Evolutionary conservation across 768 basidiomycete genomes (phyloP).

Genomic region (Atractiella rhizophila): DNA sequence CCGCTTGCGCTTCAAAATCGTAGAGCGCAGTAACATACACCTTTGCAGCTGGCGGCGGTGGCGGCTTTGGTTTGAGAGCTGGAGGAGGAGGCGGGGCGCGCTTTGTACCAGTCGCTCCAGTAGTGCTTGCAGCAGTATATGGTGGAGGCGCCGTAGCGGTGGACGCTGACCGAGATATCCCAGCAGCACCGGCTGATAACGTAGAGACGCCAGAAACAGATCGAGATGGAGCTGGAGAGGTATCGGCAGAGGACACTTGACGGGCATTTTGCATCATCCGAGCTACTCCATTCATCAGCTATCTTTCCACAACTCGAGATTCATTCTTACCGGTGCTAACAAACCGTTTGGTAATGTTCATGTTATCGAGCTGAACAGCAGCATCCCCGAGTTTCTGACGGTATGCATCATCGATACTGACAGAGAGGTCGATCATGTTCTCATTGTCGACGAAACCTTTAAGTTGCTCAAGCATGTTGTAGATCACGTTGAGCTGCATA

Average conservation of each 20-base stretch:
- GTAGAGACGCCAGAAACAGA: too few species aligned
- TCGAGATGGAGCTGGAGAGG: conserved; percentile 7
- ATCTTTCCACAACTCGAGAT: background rate
- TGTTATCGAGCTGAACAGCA: conserved; percentile 21
- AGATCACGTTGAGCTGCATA: conserved; percentile 94
- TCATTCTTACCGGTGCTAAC: conserved; percentile 49
- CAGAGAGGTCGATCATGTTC: conserved; percentile 43
- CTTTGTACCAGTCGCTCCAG: conserved; percentile 25
- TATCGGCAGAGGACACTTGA: background rate
- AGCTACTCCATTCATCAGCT: conserved; percentile 8
- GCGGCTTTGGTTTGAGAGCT: conserved; percentile 60
- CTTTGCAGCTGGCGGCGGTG: conserved; percentile 24
- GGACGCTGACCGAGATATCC: conserved; percentile 30
- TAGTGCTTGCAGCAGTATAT: conserved; percentile 20
- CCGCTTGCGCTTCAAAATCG: conserved; percentile 74
- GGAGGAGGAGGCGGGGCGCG: conserved; percentile 78
- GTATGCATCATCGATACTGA: conserved; percentile 42
- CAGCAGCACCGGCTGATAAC: conserved; percentile 3
- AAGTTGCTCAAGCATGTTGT: conserved; percentile 80
- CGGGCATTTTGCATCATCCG: conserved; percentile 20
- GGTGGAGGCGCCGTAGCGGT: conserved; percentile 26
- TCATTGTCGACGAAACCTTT: conserved; percentile 53
- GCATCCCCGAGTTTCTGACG: conserved; percentile 61
- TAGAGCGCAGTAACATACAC: conserved; percentile 79
- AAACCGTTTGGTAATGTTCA: conserved; percentile 52